Percentiles rank a stretch among this genome's conserved stretches.
Evolutionary conservation across 2,329 filamentous ascomycete genomes (phyloP).

Genomic region (Cordyceps sp.): DNA sequence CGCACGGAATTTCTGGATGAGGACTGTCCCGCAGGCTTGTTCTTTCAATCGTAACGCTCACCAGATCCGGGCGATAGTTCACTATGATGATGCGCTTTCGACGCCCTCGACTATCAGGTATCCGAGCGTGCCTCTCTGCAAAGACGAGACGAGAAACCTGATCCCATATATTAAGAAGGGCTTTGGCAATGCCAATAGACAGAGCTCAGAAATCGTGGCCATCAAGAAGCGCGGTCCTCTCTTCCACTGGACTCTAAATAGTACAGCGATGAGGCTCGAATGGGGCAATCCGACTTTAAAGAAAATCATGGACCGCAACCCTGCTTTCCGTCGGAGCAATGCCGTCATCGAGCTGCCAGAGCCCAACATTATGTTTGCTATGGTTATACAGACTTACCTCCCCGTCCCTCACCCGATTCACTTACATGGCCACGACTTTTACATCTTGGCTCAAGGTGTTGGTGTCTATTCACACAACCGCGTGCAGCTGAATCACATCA

Average conservation of each 20-base stretch:
- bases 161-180: not conserved
- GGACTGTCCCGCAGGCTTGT: slow-evolving; percentile 6
- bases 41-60: not conserved
- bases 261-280: slow-evolving; percentile 13
- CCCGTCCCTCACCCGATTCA: slow-evolving; percentile 17
- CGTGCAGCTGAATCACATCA: slow-evolving; percentile 8
- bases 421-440: slow-evolving; percentile 19
- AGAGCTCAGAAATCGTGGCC: not conserved
- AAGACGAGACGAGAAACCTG: not conserved
- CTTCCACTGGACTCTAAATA: slow-evolving; percentile 7
- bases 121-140: no score
- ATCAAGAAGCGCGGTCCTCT: not conserved
- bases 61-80: not conserved
- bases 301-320: slow-evolving; percentile 6
- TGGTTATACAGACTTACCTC: slow-evolving; percentile 9
- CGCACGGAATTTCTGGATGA: slow-evolving; percentile 32
- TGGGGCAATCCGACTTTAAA: slow-evolving; percentile 14
- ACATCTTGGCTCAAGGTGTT: slow-evolving; percentile 9
- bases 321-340: slow-evolving; percentile 4
- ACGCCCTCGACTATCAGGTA: no score
- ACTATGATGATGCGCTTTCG: no score
- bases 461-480: not conserved
- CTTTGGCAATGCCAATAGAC: not conserved
- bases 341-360: slow-evolving; percentile 12
- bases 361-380: slow-evolving; percentile 13